Conservation (phyloP, 306 rosid genomes). For the Hippophae rhamnoides region DNA sequence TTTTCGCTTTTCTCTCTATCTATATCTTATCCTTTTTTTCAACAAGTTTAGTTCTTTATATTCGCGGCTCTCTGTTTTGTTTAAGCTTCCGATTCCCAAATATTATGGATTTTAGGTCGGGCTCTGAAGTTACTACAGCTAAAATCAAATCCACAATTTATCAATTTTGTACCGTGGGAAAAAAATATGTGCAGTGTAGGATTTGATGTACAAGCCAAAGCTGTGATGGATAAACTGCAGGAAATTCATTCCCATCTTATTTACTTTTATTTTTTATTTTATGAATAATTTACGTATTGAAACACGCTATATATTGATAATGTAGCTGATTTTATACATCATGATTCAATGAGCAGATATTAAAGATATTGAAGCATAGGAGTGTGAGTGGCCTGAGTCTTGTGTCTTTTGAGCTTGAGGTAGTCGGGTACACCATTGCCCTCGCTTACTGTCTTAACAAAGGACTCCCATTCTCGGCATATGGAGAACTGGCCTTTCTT, state of each 20-base stretch:
- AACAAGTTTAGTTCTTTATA: neutral
- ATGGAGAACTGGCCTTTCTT: constrained; percentile 80
- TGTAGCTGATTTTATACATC: neutral
- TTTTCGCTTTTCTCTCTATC: neutral
- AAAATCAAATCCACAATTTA: neutral
- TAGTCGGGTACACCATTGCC: constrained; percentile 74
- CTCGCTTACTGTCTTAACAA: constrained; percentile 87
- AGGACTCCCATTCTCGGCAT: constrained; percentile 91
- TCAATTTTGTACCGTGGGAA: neutral
- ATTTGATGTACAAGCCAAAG: neutral
- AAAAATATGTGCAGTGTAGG: neutral
- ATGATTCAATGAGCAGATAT: constrained; percentile 38
- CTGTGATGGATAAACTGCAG: neutral
- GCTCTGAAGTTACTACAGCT: neutral
- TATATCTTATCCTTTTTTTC: neutral
- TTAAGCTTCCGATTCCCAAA: neutral
- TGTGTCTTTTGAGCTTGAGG: constrained; percentile 78
- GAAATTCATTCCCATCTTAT: neutral
- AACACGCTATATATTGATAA: neutral
- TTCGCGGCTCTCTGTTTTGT: too few relatives aligned
- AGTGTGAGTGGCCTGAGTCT: constrained; percentile 87
- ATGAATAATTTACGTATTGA: neutral
- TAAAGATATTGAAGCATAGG: constrained; percentile 55
- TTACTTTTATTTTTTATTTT: neutral
- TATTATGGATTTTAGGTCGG: neutral